These are phyloP conservation scores for Aspergillus melleus DNA, from an alignment of 2,329 filamentous ascomycete species.

Conservation along the genomic window DNA sequence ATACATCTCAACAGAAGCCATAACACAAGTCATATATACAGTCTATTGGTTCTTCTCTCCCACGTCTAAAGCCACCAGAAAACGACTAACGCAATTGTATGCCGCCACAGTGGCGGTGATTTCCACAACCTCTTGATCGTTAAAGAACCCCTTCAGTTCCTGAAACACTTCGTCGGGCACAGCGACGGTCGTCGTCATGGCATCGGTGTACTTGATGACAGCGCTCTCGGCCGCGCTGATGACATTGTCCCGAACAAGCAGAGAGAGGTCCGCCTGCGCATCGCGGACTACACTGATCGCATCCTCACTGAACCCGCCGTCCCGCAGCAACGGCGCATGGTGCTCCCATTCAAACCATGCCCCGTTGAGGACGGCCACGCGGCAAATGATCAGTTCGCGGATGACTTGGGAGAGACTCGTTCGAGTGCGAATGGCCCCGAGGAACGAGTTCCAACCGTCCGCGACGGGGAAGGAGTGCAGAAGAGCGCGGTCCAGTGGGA, in stretches of 20 bases:
- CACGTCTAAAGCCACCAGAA: conserved; percentile 76
- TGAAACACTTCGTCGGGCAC: conserved; percentile 70
- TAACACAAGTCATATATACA: conserved; percentile 1
- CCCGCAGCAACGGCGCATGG: conserved; percentile 71
- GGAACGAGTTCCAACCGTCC: conserved; percentile 60
- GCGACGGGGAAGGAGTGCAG: conserved; percentile 57
- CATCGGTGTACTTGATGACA: conserved; percentile 73
- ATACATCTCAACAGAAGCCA: neutral
- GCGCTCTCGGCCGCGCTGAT: conserved; percentile 65
- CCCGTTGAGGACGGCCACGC: conserved; percentile 75
- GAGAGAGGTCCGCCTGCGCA: conserved; percentile 28
- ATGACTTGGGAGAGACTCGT: conserved; percentile 53
- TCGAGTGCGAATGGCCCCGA: conserved; percentile 55
- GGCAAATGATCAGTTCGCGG: conserved; percentile 76
- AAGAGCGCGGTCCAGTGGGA: conserved; percentile 55
- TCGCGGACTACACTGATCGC: conserved; percentile 38
- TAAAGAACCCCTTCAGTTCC: conserved; percentile 61
- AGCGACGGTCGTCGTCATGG: conserved; percentile 74
- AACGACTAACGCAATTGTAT: conserved; percentile 84
- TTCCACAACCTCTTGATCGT: conserved; percentile 74
- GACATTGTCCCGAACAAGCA: conserved; percentile 26
- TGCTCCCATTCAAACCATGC: conserved; percentile 86
- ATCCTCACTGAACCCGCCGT: conserved; percentile 55
- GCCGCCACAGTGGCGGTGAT: conserved; percentile 75
- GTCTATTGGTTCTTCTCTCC: conserved; percentile 40